Evolutionary conservation across 108 stramenopile genomes (phyloP), one percentile per base, ranked within the genome.

Genomic region (Cyclostephanos tholiformis): DNA sequence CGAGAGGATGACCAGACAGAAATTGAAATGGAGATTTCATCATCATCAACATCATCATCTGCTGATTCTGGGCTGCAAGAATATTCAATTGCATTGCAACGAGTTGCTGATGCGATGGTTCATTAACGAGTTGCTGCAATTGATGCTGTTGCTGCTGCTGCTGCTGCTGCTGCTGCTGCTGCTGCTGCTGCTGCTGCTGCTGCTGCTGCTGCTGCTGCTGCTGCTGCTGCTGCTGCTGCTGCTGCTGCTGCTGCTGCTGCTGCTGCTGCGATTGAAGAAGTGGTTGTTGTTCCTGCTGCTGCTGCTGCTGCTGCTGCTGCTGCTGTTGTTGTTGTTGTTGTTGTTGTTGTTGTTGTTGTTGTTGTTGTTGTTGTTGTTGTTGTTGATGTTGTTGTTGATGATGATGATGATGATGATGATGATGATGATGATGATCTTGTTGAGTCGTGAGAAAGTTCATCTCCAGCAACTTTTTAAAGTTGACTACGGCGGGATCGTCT

Each of bases 1-100:
- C 53, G 79, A 65, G 87, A 84, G 38, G 85, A 84, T 59, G 84
- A 84, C 26, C 53, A 79, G 67, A 67, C 53, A 65, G 74, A 60
- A 80, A 87, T 36, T 63, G 58, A 13, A 22, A 61, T 0, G 84
- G 84, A 5, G 84, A 74, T 35, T 76, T 38, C 9, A 80, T 50
- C 53, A 16, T 16, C 44, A 17, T 50, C 53, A 16, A 1, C 44
- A 17, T 17, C 44, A 46, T 46, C 44, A 46, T 46, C 44, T 46
- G 44, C 44, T 46, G 44, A 46, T 46, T 12, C 44, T 46, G 44
- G 13, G 44, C 44, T 14, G 44, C 44, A 2, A 46, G 44, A 46
- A 46, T 46, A 17, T 46, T 46, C 44, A 46, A 14, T 46, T 46
- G 44, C 13, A 46, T 46, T 17, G 44, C 44, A 46, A 46, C 0